Evolutionary conservation across 805 yeast genomes (phyloP).

Genomic region (Starmerella bacillaris): DNA sequence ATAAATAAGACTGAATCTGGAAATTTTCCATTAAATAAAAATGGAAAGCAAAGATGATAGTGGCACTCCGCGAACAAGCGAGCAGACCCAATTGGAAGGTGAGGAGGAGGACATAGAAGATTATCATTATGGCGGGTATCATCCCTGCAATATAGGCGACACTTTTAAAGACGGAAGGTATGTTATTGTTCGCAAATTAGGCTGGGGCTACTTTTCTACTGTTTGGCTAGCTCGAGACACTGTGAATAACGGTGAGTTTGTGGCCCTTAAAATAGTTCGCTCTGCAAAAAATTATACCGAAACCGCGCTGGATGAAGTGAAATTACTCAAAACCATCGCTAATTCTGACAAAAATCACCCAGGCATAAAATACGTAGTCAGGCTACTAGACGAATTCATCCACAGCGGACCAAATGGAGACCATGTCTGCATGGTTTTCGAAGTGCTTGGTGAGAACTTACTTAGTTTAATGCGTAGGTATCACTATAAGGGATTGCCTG

Average conservation of each 20-base stretch:
- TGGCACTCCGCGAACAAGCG: not conserved
- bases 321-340: constrained; percentile 45
- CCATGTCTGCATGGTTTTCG: constrained; percentile 94
- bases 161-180: constrained; percentile 58
- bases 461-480: constrained; percentile 66
- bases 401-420: constrained; percentile 82
- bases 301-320: constrained; percentile 86
- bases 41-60: not conserved
- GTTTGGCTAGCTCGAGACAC: constrained; percentile 70
- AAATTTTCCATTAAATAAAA: not conserved
- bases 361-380: constrained; percentile 68
- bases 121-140: constrained; percentile 87
- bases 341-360: constrained; percentile 50
- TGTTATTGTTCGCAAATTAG: constrained; percentile 68
- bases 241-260: constrained; percentile 46
- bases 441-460: constrained; percentile 85
- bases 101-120: constrained; percentile 79
- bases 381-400: constrained; percentile 63
- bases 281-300: constrained; percentile 82
- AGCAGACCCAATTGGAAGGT: constrained; percentile 6
- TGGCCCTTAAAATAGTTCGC: constrained; percentile 86
- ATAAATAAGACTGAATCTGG: not conserved
- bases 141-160: constrained; percentile 84
- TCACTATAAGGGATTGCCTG: constrained; percentile 63
- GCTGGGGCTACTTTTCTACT: constrained; percentile 98